Base-by-base conservation (phyloP, 169 alveolate species). In the Eimeria necatrix region DNA sequence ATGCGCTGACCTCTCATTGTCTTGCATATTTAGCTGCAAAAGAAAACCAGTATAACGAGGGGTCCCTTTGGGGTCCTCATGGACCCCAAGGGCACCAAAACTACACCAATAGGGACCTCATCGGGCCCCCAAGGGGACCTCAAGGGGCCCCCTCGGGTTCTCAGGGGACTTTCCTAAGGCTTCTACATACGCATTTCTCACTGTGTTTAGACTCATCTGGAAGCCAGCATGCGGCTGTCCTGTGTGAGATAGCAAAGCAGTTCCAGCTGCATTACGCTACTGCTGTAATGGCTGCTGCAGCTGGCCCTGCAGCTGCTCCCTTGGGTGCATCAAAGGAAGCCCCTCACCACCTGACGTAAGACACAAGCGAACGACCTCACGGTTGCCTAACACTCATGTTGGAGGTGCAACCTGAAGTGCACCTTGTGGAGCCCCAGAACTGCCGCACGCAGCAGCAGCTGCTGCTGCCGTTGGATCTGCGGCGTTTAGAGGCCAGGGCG, bases 381-480 rank as follows among this genome's bases (percentile, higher is more conserved):
- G 48, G 83, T 20, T 16, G 51, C 52, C 83, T 24, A 4, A 7
- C 4, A 12, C 18, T 8, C 18, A 22, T 71, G 74, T 8, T 26
- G 83, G 83, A 48, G 18, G 83, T 5, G n/a, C 83, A 26, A 71
- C 83, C 48, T 7, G 83, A 5, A 24, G 83, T 5, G n/a, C 83
- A 26, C 18, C 83, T 5, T 7, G 52, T 32, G 83, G 48, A 48
- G 48, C 52, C 53, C 83, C 83, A 71, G 53, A 18, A 32, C 16
- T 32, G 51, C 52, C 83, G 83, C 49, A 8, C 12, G 83, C 83
- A 71, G 83, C 83, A 71, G 83, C 83, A 20, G 83, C 83, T n/a
- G 83, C 83, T n/a, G 83, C 83, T 22, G 83, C 83, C 7, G 83
- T 48, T 71, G 83, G n/a, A n/a, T 20, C 83, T 71, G 48, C 53